Percentiles rank a stretch among this genome's conserved stretches.
phyloP scores from a whole-genome alignment of 2,329 filamentous ascomycete genomes.

The Piedraia hortae region DNA sequence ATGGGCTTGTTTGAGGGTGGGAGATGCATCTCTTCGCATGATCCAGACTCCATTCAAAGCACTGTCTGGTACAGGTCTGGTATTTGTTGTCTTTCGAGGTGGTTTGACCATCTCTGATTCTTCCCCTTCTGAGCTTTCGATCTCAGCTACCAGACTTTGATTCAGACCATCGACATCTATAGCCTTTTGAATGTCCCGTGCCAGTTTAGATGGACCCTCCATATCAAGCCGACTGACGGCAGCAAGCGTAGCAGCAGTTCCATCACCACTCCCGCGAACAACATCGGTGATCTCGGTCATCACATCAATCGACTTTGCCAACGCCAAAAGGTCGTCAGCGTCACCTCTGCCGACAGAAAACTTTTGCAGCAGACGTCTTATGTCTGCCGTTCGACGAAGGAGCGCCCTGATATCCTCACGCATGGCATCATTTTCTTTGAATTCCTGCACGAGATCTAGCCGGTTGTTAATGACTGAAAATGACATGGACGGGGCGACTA shows the following conservation, averaged over 20 bases:
- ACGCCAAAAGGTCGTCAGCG: conserved; percentile 60
- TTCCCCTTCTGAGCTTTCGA: conserved; percentile 44
- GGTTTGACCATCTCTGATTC: conserved; percentile 41
- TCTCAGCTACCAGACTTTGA: conserved; percentile 49
- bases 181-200: conserved; percentile 40
- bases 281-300: conserved; percentile 36
- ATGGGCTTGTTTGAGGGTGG: conserved; percentile 38
- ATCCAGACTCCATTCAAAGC: conserved; percentile 28
- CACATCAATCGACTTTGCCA: conserved; percentile 55
- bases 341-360: conserved; percentile 84
- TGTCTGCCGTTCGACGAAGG: conserved; percentile 54
- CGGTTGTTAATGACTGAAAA: conserved; percentile 49
- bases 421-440: conserved; percentile 38
- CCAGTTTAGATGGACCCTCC: conserved; percentile 37
- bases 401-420: conserved; percentile 41
- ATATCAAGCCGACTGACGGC: conserved; percentile 39
- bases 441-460: conserved; percentile 53
- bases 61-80: conserved; percentile 4
- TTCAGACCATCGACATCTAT: conserved; percentile 86
- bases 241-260: conserved; percentile 5
- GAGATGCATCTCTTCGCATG: conserved; percentile 38
- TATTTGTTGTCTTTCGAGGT: conserved; percentile 22
- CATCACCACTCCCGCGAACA: conserved; percentile 5
- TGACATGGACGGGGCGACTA: conserved; percentile 77
- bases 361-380: conserved; percentile 71